Conservation (phyloP, 495 filamentous ascomycete genomes). For the Podospora pseudocomata region DNA sequence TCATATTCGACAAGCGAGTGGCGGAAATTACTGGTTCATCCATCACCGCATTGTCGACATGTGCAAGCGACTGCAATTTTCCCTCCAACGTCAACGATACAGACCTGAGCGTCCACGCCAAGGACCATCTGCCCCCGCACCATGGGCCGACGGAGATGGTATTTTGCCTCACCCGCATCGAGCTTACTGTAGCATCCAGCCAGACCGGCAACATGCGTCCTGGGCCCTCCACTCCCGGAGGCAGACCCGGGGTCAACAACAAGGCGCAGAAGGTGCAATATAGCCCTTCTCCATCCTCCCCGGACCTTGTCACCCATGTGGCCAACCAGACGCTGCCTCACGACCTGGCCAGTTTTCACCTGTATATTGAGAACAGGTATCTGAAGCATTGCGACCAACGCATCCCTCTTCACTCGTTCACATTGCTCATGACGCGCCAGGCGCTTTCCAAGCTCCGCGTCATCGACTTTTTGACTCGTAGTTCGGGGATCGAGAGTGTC, state of each 20-base stretch:
- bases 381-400: constrained; percentile 58
- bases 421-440: constrained; percentile 46
- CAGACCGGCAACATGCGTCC: constrained; percentile 26
- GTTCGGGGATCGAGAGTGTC: constrained; percentile 24
- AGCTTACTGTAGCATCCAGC: constrained; percentile 47
- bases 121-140: constrained; percentile 41
- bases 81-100: constrained; percentile 57
- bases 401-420: constrained; percentile 56
- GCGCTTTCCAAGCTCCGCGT: constrained; percentile 48
- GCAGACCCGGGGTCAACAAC: constrained; percentile 13
- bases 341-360: constrained; percentile 53
- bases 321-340: constrained; percentile 44
- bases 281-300: constrained; percentile 30
- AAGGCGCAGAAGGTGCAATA: constrained; percentile 35
- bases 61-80: constrained; percentile 43
- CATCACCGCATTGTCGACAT: constrained; percentile 52
- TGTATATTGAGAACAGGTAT: constrained; percentile 57
- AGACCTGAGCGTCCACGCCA: constrained; percentile 49
- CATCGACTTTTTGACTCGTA: constrained; percentile 34
- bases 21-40: constrained; percentile 63
- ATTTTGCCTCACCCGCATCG: constrained; percentile 47
- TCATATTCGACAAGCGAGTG: constrained; percentile 60
- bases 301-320: constrained; percentile 44
- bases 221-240: constrained; percentile 19
- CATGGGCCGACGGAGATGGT: constrained; percentile 50